phyloP scores from a whole-genome alignment of 495 filamentous ascomycete genomes.

The Aspergillus haitiensis region DNA sequence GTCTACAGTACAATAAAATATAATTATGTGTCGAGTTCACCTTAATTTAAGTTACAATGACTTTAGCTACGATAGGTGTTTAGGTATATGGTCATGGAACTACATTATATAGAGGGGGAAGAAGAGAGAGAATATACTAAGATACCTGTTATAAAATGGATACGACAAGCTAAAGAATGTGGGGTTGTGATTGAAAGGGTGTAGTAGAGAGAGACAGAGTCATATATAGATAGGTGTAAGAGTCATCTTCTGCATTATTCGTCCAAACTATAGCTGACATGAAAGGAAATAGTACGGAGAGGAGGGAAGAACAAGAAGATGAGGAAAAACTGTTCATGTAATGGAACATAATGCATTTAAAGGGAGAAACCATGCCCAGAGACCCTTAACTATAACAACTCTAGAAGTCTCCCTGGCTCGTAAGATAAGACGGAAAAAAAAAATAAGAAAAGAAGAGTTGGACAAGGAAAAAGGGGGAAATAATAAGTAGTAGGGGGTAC shows the following conservation, averaged over 20 bases:
- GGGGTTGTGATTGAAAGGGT: no score
- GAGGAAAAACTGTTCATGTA: slow-evolving; percentile 21
- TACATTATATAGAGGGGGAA: no score
- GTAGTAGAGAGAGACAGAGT: no score
- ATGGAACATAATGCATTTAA: slow-evolving; percentile 25
- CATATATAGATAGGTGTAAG: not conserved
- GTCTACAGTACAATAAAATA: no score
- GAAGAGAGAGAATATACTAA: no score
- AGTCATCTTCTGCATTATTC: slow-evolving; percentile 16
- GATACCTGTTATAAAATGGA: no score
- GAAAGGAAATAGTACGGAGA: not conserved
- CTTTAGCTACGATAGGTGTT: no score
- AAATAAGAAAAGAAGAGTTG: slow-evolving; percentile 19
- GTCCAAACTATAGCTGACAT: slow-evolving; percentile 22
- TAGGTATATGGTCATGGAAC: no score
- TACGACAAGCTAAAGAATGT: no score
- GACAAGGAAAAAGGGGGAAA: not conserved
- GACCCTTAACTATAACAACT: slow-evolving; percentile 19
- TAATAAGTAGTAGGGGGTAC: slow-evolving; percentile 3
- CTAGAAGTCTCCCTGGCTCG: slow-evolving; percentile 19
- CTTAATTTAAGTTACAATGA: no score
- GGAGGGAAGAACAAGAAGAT: not conserved
- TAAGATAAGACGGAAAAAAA: slow-evolving; percentile 13
- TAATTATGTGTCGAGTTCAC: no score
- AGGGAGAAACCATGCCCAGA: slow-evolving; percentile 19